Conservation (phyloP, 179 eudicot species). For the Spergularia azorica region DNA sequence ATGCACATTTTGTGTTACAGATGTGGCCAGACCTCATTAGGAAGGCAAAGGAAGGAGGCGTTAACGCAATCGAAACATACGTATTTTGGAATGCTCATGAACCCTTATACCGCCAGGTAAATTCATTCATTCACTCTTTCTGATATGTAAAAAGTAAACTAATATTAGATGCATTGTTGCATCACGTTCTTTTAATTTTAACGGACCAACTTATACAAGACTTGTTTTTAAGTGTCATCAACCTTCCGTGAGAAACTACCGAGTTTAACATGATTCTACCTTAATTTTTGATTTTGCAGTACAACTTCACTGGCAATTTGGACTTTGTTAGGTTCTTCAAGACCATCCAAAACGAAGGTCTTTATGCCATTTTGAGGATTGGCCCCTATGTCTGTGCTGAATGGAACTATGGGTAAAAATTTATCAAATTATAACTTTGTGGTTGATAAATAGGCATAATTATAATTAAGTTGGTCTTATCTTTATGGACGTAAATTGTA, state of each 20-base stretch:
- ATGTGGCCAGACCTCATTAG: slow-evolving; percentile 64
- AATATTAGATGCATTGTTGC: no score
- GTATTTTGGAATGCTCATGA: slow-evolving; percentile 61
- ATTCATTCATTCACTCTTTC: no score
- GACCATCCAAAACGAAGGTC: slow-evolving; percentile 41
- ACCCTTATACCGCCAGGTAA: slow-evolving; percentile 37
- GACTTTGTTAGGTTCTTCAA: slow-evolving; percentile 51
- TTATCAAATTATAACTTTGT: no score
- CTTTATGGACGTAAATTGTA: no score
- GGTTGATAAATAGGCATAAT: no score
- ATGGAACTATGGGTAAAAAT: slow-evolving; percentile 54
- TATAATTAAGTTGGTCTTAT: no score
- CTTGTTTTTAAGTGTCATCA: not conserved
- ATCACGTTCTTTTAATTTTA: no score
- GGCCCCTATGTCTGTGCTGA: slow-evolving; percentile 67
- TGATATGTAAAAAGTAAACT: no score
- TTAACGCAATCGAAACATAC: slow-evolving; percentile 50
- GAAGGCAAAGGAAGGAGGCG: slow-evolving; percentile 55
- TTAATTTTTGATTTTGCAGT: slow-evolving; percentile 20
- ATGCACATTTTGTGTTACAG: slow-evolving; percentile 20
- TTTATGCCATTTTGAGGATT: slow-evolving; percentile 48
- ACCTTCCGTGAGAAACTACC: not conserved
- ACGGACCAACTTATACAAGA: no score
- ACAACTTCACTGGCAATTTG: slow-evolving; percentile 41
- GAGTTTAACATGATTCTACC: not conserved